These are phyloP conservation scores for Fragaria nilgerrensis DNA, from an alignment of 306 rosid genomes.

Conservation along the genomic window DNA sequence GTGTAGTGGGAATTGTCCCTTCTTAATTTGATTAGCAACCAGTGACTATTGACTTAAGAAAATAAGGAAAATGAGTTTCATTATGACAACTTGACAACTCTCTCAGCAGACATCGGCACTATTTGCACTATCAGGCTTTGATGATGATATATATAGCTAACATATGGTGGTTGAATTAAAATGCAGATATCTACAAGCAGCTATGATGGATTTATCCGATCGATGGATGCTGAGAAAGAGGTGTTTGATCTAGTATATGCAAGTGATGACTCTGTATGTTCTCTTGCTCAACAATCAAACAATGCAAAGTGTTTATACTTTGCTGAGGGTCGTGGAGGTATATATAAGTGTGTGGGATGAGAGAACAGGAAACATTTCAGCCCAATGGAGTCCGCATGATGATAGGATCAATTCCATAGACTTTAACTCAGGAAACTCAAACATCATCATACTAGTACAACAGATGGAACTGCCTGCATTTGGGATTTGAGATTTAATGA, in stretches of 20 bases:
- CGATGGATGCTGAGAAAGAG: conserved; percentile 90
- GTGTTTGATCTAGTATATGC: conserved; percentile 62
- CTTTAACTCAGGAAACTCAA: conserved; percentile 51
- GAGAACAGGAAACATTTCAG: conserved; percentile 50
- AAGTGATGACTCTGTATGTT: conserved; percentile 42
- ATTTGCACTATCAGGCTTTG: neutral
- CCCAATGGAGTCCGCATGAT: conserved; percentile 61
- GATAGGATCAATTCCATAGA: conserved; percentile 67
- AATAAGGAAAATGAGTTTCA: neutral
- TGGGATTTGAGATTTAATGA: conserved; percentile 77
- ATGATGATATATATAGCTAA: neutral
- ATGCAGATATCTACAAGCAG: conserved; percentile 73
- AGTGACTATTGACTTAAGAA: neutral
- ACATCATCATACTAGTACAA: conserved; percentile 70
- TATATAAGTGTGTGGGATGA: conserved; percentile 57
- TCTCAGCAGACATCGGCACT: neutral
- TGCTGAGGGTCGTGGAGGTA: conserved; percentile 61
- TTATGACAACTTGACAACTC: too few relatives aligned
- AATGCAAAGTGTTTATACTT: conserved; percentile 65
- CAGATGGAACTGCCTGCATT: conserved; percentile 78
- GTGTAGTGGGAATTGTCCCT: neutral
- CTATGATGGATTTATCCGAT: conserved; percentile 64
- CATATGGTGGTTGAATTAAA: conserved; percentile 6
- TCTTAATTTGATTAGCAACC: neutral
- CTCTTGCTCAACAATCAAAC: conserved; percentile 53